Base-by-base conservation (phyloP, 345 rosid genomes). In the Eucalyptus marginata region DNA sequence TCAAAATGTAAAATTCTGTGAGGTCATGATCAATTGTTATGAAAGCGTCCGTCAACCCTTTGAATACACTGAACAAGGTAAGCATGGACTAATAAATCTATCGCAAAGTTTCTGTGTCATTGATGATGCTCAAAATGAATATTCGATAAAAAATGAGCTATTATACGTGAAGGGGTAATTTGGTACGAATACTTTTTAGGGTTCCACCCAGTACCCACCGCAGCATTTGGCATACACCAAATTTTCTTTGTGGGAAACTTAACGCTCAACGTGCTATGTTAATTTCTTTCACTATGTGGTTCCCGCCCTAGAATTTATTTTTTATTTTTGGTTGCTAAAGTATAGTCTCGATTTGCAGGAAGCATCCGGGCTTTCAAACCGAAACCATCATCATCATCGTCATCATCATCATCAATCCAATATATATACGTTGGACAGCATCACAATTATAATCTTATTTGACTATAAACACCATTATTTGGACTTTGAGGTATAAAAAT, bases 1-100 rank as follows among this genome's bases (percentile, higher is more conserved):
- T 27, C 8, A 10, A 11, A 11, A 76, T 11, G 29, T 40, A 22
- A 40, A 40, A 40, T 76, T 36, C 11, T 76, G 3, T 20, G 47
- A 76, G 8, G 5, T 36, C 7, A 13, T n/a, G 1, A 4, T 4
- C 18, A n/a, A 29, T n/a, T 7, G 5, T 15, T 7, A n/a, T n/a
- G 16, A 64, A 13, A 64, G 17, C 5, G 10, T 64, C 15, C 0
- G 7, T 43, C 44, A 43, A 43, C 44, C 44, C 44, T 43, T 5
- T 43, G 44, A 43, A 43, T 43, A 43, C 44, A 43, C 7, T 43
- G 44, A 5, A 43, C 7, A 1, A 1, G 44, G 44, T 43, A 43
- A 43, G 44, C 44, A 43, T 43, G 44, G 44, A 43, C 6, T 43
- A 43, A 43, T 43, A 43, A 43, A 0, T 43, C 0, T 43, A 7